Conservation (phyloP, 768 basidiomycete genomes). For the Hygrophorus russula region DNA sequence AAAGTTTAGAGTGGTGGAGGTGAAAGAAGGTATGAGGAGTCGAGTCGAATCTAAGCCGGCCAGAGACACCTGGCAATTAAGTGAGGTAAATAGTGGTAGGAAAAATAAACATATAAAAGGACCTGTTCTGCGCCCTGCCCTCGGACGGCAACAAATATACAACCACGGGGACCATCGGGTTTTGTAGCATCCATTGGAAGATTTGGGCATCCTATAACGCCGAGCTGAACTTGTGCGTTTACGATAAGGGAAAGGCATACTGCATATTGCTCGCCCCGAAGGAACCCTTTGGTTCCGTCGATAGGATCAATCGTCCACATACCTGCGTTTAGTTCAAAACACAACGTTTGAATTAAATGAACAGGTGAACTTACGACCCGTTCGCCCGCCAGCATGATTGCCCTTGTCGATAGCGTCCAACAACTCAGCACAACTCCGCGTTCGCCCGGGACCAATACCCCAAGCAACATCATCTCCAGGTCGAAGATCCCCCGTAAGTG, state of each 20-base stretch:
- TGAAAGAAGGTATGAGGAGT: constrained; percentile 41
- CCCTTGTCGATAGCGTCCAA: constrained; percentile 84
- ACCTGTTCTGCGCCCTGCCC: constrained; percentile 80
- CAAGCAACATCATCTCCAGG: constrained; percentile 53
- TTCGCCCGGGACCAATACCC: constrained; percentile 58
- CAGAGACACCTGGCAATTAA: constrained; percentile 36
- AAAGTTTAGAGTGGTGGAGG: constrained; percentile 44
- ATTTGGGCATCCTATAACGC: constrained; percentile 91
- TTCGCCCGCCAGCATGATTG: constrained; percentile 54
- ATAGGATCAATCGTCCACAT: constrained; percentile 88
- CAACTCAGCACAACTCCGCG: constrained; percentile 45
- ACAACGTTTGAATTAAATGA: constrained; percentile 1
- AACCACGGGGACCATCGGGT: constrained; percentile 57
- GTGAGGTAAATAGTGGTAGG: neutral
- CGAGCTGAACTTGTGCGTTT: constrained; percentile 67
- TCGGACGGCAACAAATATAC: constrained; percentile 77
- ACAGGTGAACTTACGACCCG: constrained; percentile 49
- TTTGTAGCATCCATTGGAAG: constrained; percentile 45
- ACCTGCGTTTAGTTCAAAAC: constrained; percentile 26
- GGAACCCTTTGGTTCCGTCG: constrained; percentile 90
- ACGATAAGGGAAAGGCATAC: constrained; percentile 82
- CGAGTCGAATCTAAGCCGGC: constrained; percentile 34
- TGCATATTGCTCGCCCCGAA: constrained; percentile 87
- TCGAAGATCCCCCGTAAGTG: constrained; percentile 42
- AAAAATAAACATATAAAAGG: constrained; percentile 1